A percentile compares a stretch with the other conserved stretches of the same genome.
These are phyloP conservation scores for Botryotinia calthae DNA, from an alignment of 2,329 filamentous ascomycete species.

Conservation along the genomic window DNA sequence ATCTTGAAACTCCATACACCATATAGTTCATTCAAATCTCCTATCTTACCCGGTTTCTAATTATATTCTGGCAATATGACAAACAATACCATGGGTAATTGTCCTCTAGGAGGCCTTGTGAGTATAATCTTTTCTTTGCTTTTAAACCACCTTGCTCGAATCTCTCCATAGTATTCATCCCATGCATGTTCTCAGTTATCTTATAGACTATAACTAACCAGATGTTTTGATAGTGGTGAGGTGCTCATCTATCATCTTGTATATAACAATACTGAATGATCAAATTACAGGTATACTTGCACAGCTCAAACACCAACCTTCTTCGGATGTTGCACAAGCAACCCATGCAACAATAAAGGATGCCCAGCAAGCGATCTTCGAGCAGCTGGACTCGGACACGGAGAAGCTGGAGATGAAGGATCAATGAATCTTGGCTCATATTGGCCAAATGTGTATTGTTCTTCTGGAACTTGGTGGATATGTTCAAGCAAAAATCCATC, in stretches of 20 bases:
- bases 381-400: conserved; percentile 23
- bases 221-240: not conserved
- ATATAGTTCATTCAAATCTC: not conserved
- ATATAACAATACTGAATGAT: not conserved
- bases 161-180: not conserved
- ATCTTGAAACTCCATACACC: not conserved
- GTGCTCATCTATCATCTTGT: too few relatives aligned
- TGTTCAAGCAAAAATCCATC: conserved; percentile 22
- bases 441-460: conserved; percentile 25
- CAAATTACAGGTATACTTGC: conserved; percentile 23
- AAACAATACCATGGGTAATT: conserved; percentile 4
- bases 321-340: conserved; percentile 26
- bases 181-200: not conserved
- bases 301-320: conserved; percentile 25
- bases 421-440: conserved; percentile 16
- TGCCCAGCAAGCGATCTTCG: conserved; percentile 25
- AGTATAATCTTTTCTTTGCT: not conserved
- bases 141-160: not conserved
- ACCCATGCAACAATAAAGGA: conserved; percentile 26
- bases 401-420: not conserved
- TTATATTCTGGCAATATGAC: not conserved
- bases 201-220: not conserved
- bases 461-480: conserved; percentile 22
- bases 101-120: conserved; percentile 7
- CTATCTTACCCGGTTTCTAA: too few relatives aligned